Conservation (phyloP, 2,329 filamentous ascomycete genomes). For the Colletotrichum filicis region DNA sequence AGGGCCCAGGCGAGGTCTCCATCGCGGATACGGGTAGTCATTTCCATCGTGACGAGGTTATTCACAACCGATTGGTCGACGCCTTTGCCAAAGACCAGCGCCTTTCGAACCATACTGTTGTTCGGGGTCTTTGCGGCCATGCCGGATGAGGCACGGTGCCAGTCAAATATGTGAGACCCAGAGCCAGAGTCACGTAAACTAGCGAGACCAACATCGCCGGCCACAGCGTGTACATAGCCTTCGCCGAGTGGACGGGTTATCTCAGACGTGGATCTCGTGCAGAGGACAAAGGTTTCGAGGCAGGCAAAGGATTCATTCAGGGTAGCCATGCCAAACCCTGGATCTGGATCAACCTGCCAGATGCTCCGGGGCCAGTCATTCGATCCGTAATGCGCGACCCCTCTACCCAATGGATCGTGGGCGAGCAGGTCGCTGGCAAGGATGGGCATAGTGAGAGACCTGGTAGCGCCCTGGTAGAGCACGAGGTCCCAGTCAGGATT, state of each 20-base stretch:
- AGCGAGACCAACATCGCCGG: conserved; percentile 21
- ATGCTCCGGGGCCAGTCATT: conserved; percentile 31
- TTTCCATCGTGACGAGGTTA: conserved; percentile 23
- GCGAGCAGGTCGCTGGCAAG: conserved; percentile 37
- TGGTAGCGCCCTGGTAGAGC: conserved; percentile 26
- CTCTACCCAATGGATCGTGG: conserved; percentile 30
- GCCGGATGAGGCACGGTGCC: conserved; percentile 9
- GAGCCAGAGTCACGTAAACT: conserved; percentile 12
- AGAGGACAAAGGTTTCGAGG: conserved; percentile 25
- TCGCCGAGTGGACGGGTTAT: conserved; percentile 17
- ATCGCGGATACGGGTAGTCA: conserved; percentile 20
- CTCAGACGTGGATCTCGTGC: conserved; percentile 24
- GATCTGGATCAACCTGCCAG: conserved; percentile 27
- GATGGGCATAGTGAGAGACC: conserved; percentile 26
- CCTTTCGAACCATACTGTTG: conserved; percentile 27
- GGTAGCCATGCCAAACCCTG: conserved; percentile 31
- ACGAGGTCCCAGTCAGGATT: conserved; percentile 39
- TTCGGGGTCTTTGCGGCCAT: conserved; percentile 9
- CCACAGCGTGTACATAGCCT: conserved; percentile 25
- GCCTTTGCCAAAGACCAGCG: conserved; percentile 2
- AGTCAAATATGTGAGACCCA: conserved; percentile 10
- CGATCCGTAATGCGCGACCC: conserved; percentile 34
- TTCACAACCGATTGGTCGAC: conserved; percentile 15
- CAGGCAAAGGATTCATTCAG: conserved; percentile 25
- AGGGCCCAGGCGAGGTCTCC: background rate